Percentiles rank a stretch among this genome's conserved stretches.
These are phyloP conservation scores for Nadsonia commutata DNA, from an alignment of 1,139 yeast genomes.

Conservation along the genomic window DNA sequence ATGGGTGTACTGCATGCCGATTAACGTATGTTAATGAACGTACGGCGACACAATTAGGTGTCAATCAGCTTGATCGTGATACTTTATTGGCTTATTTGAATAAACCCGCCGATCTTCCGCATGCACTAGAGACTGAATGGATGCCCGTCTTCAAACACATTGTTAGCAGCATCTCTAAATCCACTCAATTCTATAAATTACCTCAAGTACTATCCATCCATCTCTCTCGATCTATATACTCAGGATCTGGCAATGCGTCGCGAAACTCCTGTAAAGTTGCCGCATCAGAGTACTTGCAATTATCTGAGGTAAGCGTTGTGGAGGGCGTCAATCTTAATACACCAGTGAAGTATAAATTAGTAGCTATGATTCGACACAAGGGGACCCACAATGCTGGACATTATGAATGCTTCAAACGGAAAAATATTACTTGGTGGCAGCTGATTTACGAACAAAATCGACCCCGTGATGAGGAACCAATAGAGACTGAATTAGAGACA, in stretches of 20 bases:
- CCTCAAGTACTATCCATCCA: constrained; percentile 67
- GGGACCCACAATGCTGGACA: constrained; percentile 90
- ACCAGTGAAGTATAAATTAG: constrained; percentile 34
- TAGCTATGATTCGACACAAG: constrained; percentile 66
- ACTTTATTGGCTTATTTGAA: constrained; percentile 11
- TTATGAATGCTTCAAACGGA: constrained; percentile 28
- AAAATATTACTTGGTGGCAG: constrained; percentile 17
- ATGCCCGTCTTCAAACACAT: constrained; percentile 26
- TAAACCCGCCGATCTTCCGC: constrained; percentile 18
- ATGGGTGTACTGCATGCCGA: constrained; percentile 64
- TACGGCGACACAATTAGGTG: constrained; percentile 6
- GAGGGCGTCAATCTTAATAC: constrained; percentile 2
- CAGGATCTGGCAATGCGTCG: constrained; percentile 53
- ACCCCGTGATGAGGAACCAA: neutral
- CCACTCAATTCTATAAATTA: constrained; percentile 44
- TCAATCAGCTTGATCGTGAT: neutral
- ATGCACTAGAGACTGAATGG: constrained; percentile 16
- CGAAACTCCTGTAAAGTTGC: constrained; percentile 65
- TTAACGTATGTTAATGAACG: constrained; percentile 29
- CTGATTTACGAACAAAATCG: constrained; percentile 2
- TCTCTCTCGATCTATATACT: constrained; percentile 65
- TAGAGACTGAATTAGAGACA: neutral
- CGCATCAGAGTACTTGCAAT: constrained; percentile 42
- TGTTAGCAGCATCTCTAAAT: constrained; percentile 53
- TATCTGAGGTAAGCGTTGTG: too few relatives aligned